Base-by-base conservation (phyloP, 139 green algal genomes). In the Micractinium sp. region DNA sequence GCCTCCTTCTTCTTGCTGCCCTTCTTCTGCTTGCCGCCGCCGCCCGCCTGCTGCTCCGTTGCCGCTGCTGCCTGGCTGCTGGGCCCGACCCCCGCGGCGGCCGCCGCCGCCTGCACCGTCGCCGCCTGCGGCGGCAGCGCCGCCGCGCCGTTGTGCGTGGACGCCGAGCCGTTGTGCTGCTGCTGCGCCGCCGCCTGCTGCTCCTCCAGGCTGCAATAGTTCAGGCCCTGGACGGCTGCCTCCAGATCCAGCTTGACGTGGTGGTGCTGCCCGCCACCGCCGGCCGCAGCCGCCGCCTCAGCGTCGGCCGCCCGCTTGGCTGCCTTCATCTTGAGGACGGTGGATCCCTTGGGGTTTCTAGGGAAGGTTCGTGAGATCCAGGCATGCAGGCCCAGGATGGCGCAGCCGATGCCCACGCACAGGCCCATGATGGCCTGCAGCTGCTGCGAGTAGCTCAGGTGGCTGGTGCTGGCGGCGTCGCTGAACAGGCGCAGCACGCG, bases 321-420 rank as follows among this genome's bases (percentile, higher is more conserved):
- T 25, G 77, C 39, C 41, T 41, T 80, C 47, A 66, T 35, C 82
- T 86, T 93, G 22, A 67, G 31, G 15, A 63, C 75, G 14, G 85
- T 92, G 36, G 77, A 87, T 1, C 87, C 87, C 80, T 91, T 91
- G 14, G 90, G 90, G 82, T 90, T 92, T 13, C 87, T 85, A 25
- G 89, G 90, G 88, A 95, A 95, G 41, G 74, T 88, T 33, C 36
- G 60, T 0, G 66, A 82, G 88, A 95, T 95, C 81, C 88, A 90
- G 16, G 79, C 39, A 41, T 95, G 93, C 86, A 94, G 87, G 25
- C 67, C 85, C 35, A 95, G 75, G 75, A 95, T 90, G 39, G 53
- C 67, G 12, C 69, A 23, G 27, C 91, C 91, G 29, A 92, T 82
- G 76, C 53, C n/a, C 27, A 91, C n/a, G 88, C 83, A 89, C 60